Evolutionary conservation across 1,284 basidiomycete species (phyloP).

Genomic region (Cutaneotrichosporon sp.): DNA sequence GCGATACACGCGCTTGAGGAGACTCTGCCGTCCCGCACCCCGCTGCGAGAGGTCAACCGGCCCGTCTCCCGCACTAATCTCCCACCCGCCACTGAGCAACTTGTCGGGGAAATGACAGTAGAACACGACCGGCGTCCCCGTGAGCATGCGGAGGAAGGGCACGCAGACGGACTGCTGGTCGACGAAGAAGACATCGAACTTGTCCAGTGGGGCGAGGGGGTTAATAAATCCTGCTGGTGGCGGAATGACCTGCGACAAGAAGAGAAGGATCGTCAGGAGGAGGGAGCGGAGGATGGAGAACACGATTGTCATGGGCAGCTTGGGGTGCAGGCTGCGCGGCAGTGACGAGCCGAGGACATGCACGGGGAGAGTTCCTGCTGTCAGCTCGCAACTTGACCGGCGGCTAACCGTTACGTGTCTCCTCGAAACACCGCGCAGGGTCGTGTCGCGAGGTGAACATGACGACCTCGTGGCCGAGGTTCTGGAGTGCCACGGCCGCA

Average conservation of each 20-base stretch:
- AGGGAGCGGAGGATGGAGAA: conserved; percentile 87
- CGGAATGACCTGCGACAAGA: conserved; percentile 55
- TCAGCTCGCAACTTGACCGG: background rate
- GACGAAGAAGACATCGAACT: conserved; percentile 84
- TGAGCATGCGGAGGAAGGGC: conserved; percentile 71
- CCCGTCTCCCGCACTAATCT: conserved; percentile 32
- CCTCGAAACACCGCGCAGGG: conserved; percentile 77
- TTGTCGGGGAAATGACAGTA: conserved; percentile 99
- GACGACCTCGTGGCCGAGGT: conserved; percentile 79
- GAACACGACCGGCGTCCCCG: conserved; percentile 78
- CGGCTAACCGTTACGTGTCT: conserved; percentile 75
- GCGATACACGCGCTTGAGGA: conserved; percentile 74
- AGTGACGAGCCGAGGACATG: conserved; percentile 72
- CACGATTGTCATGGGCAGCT: conserved; percentile 71
- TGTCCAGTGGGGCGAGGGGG: conserved; percentile 39
- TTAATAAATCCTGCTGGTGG: conserved; percentile 39
- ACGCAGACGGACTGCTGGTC: conserved; percentile 92
- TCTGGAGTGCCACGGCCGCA: conserved; percentile 82
- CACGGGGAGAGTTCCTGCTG: conserved; percentile 76
- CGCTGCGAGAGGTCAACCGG: conserved; percentile 64
- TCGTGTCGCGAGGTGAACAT: conserved; percentile 95
- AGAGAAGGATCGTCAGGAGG: conserved; percentile 67
- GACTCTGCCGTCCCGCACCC: conserved; percentile 49
- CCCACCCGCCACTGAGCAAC: conserved; percentile 61
- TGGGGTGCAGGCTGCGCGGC: conserved; percentile 72